Evolutionary conservation across 352 stramenopile species (phyloP).

Genomic region (Globisporangium iwayamae): DNA sequence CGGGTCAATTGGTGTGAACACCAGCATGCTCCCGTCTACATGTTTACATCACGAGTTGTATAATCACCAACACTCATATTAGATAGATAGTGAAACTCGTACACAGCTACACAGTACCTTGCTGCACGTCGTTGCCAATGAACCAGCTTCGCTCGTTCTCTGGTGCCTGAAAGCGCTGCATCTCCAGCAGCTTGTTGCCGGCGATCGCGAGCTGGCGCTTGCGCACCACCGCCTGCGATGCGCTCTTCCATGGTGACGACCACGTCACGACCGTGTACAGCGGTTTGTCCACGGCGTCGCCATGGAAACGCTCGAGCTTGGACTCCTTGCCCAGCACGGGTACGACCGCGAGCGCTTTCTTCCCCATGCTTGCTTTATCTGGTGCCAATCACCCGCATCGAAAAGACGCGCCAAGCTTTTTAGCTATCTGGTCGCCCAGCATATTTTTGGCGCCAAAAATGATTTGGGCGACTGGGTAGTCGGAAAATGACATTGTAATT

Average conservation of each 20-base stretch:
- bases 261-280: constrained; percentile 51
- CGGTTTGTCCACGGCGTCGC: constrained; percentile 47
- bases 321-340: constrained; percentile 32
- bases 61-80: neutral
- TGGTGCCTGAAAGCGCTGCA: constrained; percentile 51
- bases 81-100: neutral
- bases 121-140: constrained; percentile 61
- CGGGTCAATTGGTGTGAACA: constrained; percentile 66
- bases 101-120: constrained; percentile 26
- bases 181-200: constrained; percentile 40
- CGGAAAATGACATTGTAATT: constrained; percentile 6
- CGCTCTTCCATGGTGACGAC: constrained; percentile 21
- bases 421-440: neutral
- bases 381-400: neutral
- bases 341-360: constrained; percentile 48
- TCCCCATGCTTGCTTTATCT: constrained; percentile 9
- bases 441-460: constrained; percentile 10
- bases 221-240: constrained; percentile 14
- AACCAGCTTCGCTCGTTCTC: constrained; percentile 70
- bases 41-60: neutral
- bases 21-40: constrained; percentile 50
- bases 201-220: constrained; percentile 60
- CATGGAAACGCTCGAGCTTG: constrained; percentile 62
- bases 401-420: neutral
- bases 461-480: constrained; percentile 13